Evolutionary conservation across 83 land plant genomes (phyloP), one percentile per base, ranked within the genome.

Genomic region (Diphasiastrum complanatum): DNA sequence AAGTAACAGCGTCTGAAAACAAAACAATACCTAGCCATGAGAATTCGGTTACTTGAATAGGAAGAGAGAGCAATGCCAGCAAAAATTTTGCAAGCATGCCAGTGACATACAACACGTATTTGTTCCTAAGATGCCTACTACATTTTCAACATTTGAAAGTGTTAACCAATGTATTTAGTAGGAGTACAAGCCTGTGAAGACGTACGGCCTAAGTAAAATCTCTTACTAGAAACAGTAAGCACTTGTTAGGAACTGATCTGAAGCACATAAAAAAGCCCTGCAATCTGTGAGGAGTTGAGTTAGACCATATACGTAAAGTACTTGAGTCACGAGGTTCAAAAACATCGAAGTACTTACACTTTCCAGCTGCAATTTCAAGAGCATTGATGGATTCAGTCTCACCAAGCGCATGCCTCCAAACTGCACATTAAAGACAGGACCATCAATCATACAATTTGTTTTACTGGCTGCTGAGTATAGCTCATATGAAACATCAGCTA

Each of bases 321-420:
- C 23, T 47, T 47, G 5, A 18, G 4, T 47, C 4, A 5, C 23
- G 51, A 10, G 37, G 4, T 5, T 31, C 5, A 55, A 22, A 23
- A 6, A 5, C 14, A 55, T 35, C 53, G 8, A 61, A 61, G 26
- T 27, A 16, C 66, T 63, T 63, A 63, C 66, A 63, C n/a, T 63
- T 63, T 33, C 58, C 66, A 47, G 32, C 30, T 16, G 34, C 64
- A 41, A 45, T 47, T 30, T 48, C 53, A 47, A 63, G 56, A 3
- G 54, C 66, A 29, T 63, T 30, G n/a, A 63, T 47, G 18, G 47
- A 30, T 24, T 63, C 66, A 46, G 2, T 8, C 23, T 26, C 66
- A 31, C 31, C 66, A 30, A 63, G 66, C 25, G 48, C 34, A 5
- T 47, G 66, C 28, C 66, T 63, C 66, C 66, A 63, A 31, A 47